Conservation (phyloP, 352 stramenopile genomes). For the Phytophthora melonis region DNA sequence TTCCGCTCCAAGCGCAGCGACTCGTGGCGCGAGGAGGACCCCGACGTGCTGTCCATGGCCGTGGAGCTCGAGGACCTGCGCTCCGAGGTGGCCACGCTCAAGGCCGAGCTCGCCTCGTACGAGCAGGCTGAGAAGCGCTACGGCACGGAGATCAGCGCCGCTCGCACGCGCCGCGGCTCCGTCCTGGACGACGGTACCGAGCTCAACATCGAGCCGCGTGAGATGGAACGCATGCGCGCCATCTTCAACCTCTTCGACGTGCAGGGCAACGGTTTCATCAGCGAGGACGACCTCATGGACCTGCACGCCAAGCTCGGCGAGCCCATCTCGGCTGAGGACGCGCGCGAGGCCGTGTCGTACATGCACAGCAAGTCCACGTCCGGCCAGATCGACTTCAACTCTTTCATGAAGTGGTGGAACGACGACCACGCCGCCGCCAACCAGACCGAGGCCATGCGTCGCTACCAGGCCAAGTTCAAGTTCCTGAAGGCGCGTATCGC, state of each 20-base stretch:
- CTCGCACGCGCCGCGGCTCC: constrained; percentile 65
- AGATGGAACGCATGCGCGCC: constrained; percentile 88
- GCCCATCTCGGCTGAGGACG: constrained; percentile 80
- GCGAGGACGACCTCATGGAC: constrained; percentile 78
- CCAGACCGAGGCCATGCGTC: constrained; percentile 84
- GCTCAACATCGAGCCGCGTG: constrained; percentile 78
- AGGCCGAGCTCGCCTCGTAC: constrained; percentile 77
- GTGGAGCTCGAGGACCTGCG: constrained; percentile 82
- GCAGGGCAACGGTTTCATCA: constrained; percentile 84
- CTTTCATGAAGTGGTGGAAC: constrained; percentile 93
- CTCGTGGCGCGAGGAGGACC: constrained; percentile 84
- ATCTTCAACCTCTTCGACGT: constrained; percentile 89
- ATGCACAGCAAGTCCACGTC: constrained; percentile 67
- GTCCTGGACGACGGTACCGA: constrained; percentile 84
- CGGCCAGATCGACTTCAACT: constrained; percentile 85
- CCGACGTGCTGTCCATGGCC: constrained; percentile 69
- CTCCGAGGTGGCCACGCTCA: constrained; percentile 73
- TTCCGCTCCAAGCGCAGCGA: constrained; percentile 64
- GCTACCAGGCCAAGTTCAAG: constrained; percentile 91
- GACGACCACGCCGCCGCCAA: constrained; percentile 74
- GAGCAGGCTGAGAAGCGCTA: constrained; percentile 86
- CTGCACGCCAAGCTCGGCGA: constrained; percentile 87
- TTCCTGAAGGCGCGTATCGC: constrained; percentile 90
- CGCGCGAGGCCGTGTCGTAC: constrained; percentile 71
- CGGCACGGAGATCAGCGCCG: constrained; percentile 59